These are phyloP conservation scores for Rhododendron simsii DNA, from an alignment of 148 eudicot genomes.

Conservation along the genomic window DNA sequence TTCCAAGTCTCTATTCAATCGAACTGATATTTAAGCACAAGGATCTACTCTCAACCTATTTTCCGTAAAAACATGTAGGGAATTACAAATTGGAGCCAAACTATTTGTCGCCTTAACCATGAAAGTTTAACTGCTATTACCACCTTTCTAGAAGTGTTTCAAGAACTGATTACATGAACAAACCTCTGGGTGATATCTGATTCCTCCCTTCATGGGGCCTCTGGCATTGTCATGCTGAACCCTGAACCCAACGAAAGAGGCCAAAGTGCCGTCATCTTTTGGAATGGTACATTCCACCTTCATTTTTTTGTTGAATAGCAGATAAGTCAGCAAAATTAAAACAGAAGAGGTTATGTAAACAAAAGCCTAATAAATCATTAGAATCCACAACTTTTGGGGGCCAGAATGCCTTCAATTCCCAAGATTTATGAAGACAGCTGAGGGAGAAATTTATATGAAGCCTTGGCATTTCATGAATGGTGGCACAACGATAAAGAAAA, in stretches of 20 bases:
- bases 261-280: constrained; percentile 87
- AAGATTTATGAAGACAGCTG: background rate
- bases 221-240: constrained; percentile 96
- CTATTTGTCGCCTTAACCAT: background rate
- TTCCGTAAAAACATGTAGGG: background rate
- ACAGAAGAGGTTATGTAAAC: background rate
- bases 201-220: constrained; percentile 99
- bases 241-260: constrained; percentile 88
- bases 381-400: background rate
- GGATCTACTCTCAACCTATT: background rate
- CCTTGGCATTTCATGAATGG: background rate
- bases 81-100: background rate
- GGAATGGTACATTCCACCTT: constrained; percentile 99
- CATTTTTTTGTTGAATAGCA: constrained; percentile 6
- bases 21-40: background rate
- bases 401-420: background rate
- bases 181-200: constrained; percentile 99
- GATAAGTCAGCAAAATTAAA: background rate
- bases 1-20: background rate
- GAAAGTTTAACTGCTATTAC: background rate
- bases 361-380: background rate
- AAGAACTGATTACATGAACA: constrained; percentile 10
- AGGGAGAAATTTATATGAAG: background rate
- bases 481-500: background rate
- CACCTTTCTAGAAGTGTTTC: background rate